Conservation (phyloP, 768 basidiomycete species). For the Suillus cothurnatus region DNA sequence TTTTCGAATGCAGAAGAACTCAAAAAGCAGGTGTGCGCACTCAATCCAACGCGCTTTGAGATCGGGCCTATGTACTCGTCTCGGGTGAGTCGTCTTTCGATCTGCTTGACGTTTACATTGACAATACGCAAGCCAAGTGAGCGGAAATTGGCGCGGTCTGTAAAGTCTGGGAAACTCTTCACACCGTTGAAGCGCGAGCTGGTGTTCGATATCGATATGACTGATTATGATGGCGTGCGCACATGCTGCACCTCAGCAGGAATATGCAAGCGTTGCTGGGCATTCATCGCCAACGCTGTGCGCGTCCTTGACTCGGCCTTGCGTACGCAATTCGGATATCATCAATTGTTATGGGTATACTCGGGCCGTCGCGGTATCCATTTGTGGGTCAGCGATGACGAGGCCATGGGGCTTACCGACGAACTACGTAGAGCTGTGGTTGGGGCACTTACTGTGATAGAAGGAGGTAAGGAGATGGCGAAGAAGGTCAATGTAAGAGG, state of each 20-base stretch:
- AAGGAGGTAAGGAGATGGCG: conserved; percentile 75
- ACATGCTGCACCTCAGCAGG: conserved; percentile 92
- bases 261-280: conserved; percentile 94
- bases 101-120: not conserved
- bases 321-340: conserved; percentile 88
- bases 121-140: conserved; percentile 70
- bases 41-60: conserved; percentile 94
- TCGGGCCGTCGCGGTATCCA: conserved; percentile 98
- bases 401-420: conserved; percentile 89
- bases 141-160: conserved; percentile 77
- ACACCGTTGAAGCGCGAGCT: conserved; percentile 84
- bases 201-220: conserved; percentile 99
- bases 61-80: conserved; percentile 94
- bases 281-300: conserved; percentile 91
- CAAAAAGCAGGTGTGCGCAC: conserved; percentile 82
- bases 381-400: conserved; percentile 91
- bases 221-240: conserved; percentile 94
- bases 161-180: conserved; percentile 41
- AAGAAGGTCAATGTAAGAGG: conserved; percentile 81
- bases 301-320: conserved; percentile 79
- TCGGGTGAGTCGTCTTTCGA: conserved; percentile 53
- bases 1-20: conserved; percentile 86
- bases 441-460: conserved; percentile 82
- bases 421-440: conserved; percentile 88
- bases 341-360: conserved; percentile 94